Evolutionary conservation across 2,329 filamentous ascomycete species (phyloP).

Genomic region (Fusarium secorum): DNA sequence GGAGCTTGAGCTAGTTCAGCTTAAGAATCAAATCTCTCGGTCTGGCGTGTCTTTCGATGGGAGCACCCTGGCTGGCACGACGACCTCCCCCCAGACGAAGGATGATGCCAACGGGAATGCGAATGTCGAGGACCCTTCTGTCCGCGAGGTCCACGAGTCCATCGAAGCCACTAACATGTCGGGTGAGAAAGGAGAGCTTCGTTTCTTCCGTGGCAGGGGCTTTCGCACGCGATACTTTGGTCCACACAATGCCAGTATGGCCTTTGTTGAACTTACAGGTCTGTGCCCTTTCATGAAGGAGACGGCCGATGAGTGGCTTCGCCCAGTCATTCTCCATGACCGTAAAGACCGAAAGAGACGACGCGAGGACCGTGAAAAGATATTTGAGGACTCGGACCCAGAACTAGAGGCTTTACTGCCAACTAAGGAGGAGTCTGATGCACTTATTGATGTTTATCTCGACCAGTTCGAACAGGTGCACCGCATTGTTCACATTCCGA

Average conservation of each 20-base stretch:
- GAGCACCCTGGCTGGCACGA: slow-evolving; percentile 57
- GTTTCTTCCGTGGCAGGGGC: slow-evolving; percentile 66
- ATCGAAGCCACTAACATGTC: slow-evolving; percentile 51
- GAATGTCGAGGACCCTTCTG: slow-evolving; percentile 45
- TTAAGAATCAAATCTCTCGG: slow-evolving; percentile 60
- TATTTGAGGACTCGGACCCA: slow-evolving; percentile 57
- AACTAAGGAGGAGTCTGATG: slow-evolving; percentile 57
- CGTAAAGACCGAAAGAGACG: slow-evolving; percentile 64
- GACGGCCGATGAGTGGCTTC: slow-evolving; percentile 68
- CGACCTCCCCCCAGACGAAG: slow-evolving; percentile 56
- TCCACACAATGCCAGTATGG: slow-evolving; percentile 67
- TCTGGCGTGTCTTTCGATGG: slow-evolving; percentile 58
- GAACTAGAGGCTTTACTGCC: slow-evolving; percentile 61
- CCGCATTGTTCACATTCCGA: slow-evolving; percentile 67
- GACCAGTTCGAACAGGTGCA: slow-evolving; percentile 65
- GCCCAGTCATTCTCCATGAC: slow-evolving; percentile 63
- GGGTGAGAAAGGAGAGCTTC: slow-evolving; percentile 61
- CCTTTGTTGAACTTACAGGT: slow-evolving; percentile 65
- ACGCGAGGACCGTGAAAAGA: slow-evolving; percentile 60
- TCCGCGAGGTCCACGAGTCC: slow-evolving; percentile 51
- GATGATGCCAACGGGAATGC: slow-evolving; percentile 48
- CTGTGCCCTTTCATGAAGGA: slow-evolving; percentile 69
- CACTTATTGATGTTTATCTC: slow-evolving; percentile 59
- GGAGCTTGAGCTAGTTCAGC: slow-evolving; percentile 65
- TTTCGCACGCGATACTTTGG: slow-evolving; percentile 69